Conservation (phyloP, 169 alveolate genomes). For the Babesia sp. region DNA sequence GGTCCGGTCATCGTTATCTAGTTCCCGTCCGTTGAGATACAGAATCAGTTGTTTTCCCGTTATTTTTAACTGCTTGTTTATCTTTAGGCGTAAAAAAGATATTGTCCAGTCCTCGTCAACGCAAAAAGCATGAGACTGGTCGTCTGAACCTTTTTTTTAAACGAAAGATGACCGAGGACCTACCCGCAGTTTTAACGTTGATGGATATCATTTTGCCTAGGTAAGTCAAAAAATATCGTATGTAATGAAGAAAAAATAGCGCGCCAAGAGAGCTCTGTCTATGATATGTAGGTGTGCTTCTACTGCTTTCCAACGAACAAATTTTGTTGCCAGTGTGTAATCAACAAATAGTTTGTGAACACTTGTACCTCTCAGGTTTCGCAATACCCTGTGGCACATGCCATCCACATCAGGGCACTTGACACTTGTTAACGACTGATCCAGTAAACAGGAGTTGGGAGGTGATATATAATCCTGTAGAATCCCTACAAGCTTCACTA, state of each 20-base stretch:
- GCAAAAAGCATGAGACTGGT: conserved; percentile 44
- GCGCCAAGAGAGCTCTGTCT: background rate
- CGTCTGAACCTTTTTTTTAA: conserved; percentile 20
- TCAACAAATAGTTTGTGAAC: conserved; percentile 6
- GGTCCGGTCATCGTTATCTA: conserved; percentile 7
- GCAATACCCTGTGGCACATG: background rate
- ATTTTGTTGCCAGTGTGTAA: conserved; percentile 8
- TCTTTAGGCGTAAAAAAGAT: conserved; percentile 13
- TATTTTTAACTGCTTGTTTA: conserved; percentile 34
- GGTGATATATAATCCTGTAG: conserved; percentile 16
- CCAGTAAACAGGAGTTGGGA: conserved; percentile 29
- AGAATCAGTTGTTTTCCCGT: conserved; percentile 22
- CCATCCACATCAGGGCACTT: background rate
- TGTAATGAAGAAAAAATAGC: conserved; percentile 17
- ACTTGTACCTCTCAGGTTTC: background rate
- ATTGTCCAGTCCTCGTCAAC: conserved; percentile 57
- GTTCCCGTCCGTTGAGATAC: conserved; percentile 28
- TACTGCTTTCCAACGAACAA: conserved; percentile 20
- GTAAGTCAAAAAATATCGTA: conserved; percentile 5
- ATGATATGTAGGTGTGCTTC: conserved; percentile 24
- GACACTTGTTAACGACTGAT: conserved; percentile 5
- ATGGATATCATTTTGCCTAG: conserved; percentile 24
- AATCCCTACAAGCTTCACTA: conserved; percentile 22
- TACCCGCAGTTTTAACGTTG: conserved; percentile 52
- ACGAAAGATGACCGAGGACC: background rate